Evolutionary conservation across 257 asterid species (phyloP).

Genomic region (Plantago major): DNA sequence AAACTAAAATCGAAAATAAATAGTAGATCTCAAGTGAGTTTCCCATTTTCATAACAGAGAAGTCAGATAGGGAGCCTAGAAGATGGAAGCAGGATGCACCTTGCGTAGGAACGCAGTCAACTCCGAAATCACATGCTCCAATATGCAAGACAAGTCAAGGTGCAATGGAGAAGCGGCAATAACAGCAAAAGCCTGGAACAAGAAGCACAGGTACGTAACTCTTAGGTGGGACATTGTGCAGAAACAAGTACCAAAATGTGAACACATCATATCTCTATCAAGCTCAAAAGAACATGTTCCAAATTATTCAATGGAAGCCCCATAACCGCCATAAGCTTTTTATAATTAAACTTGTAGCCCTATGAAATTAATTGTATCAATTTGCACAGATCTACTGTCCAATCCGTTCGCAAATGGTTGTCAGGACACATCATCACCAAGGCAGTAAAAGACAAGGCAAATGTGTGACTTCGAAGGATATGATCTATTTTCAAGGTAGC

Average conservation of each 20-base stretch:
- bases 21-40: background rate
- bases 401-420: too few species aligned
- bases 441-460: too few species aligned
- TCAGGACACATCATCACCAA: too few species aligned
- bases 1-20: background rate
- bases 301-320: too few species aligned
- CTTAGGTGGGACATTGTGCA: background rate
- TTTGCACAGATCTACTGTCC: too few species aligned
- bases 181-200: conserved; percentile 88
- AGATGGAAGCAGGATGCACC: conserved; percentile 35
- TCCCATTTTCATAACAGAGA: background rate
- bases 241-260: background rate
- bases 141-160: conserved; percentile 77
- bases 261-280: too few species aligned
- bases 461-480: too few species aligned
- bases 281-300: too few species aligned
- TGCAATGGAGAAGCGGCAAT: conserved; percentile 94
- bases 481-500: too few species aligned
- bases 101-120: conserved; percentile 91
- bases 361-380: too few species aligned
- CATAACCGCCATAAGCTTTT: too few species aligned
- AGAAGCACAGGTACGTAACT: conserved; percentile 14
- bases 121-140: conserved; percentile 89
- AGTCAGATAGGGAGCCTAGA: conserved; percentile 5
- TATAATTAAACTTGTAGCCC: too few species aligned